Evolutionary conservation across 495 filamentous ascomycete genomes (phyloP).

Genomic region (Durotheca rogersii): DNA sequence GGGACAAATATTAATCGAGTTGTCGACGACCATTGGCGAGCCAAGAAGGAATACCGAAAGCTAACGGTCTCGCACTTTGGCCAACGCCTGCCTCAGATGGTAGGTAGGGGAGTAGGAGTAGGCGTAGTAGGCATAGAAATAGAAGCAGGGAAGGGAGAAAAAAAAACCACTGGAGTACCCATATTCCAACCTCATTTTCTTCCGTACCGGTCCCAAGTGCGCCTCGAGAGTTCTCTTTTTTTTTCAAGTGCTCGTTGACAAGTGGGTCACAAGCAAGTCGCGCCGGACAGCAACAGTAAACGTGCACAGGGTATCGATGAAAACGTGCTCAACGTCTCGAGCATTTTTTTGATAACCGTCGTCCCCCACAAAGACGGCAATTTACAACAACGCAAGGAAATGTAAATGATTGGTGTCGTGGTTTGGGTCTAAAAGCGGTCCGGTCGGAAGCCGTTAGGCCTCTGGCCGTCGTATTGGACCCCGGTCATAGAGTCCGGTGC

Average conservation of each 20-base stretch:
- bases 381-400: constrained; percentile 23
- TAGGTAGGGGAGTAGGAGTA: too few relatives aligned
- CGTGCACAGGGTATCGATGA: constrained; percentile 27
- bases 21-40: constrained; percentile 1
- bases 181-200: constrained; percentile 20
- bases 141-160: constrained; percentile 6
- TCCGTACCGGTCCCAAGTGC: constrained; percentile 21
- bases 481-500: constrained; percentile 55
- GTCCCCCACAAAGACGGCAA: constrained; percentile 12
- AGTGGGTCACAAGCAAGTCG: constrained; percentile 1
- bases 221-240: too few relatives aligned
- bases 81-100: constrained; percentile 20
- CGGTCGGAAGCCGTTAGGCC: constrained; percentile 40
- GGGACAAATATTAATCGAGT: constrained; percentile 4
- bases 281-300: constrained; percentile 15
- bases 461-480: constrained; percentile 53
- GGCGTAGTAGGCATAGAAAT: too few relatives aligned
- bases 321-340: constrained; percentile 19
- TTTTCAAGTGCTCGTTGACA: constrained; percentile 18
- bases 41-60: constrained; percentile 7
- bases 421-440: constrained; percentile 26
- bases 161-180: constrained; percentile 21
- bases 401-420: constrained; percentile 3
- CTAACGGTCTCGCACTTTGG: constrained; percentile 14
- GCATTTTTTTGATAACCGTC: constrained; percentile 21